Conservation (phyloP, 1,139 yeast genomes). For the Geotrichum cucujoidarum region DNA sequence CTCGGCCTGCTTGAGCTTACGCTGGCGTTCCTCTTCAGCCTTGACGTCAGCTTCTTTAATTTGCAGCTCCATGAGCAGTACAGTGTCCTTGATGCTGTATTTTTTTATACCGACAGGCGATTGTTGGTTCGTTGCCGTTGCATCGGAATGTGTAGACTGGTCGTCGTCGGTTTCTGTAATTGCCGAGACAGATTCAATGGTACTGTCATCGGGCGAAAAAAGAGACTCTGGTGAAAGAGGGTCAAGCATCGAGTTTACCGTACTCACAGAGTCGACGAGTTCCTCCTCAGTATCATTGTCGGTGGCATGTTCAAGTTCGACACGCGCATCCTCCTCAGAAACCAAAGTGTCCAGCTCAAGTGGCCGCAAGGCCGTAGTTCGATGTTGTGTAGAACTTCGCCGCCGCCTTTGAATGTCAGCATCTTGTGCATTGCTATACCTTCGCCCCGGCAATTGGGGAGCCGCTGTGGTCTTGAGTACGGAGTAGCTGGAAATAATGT, state of each 20-base stretch:
- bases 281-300: slow-evolving; percentile 15
- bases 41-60: slow-evolving; percentile 10
- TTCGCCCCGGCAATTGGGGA: slow-evolving; percentile 18
- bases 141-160: not conserved
- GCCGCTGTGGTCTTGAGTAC: slow-evolving; percentile 28
- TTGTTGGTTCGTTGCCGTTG: not conserved
- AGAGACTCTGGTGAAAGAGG: not conserved
- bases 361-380: slow-evolving; percentile 12
- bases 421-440: slow-evolving; percentile 18
- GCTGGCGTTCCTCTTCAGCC: slow-evolving; percentile 2
- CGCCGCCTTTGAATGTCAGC: not conserved
- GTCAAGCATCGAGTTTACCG: not conserved
- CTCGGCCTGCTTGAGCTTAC: not conserved
- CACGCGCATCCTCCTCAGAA: not conserved
- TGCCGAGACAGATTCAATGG: not conserved
- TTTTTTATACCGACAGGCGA: not conserved
- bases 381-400: slow-evolving; percentile 8
- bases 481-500: slow-evolving; percentile 28
- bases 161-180: not conserved
- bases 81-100: not conserved
- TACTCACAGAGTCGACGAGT: not conserved
- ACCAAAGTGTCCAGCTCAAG: not conserved
- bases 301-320: slow-evolving; percentile 18
- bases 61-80: slow-evolving; percentile 9
- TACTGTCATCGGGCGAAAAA: not conserved